phyloP scores from a whole-genome alignment of 805 yeast genomes.

The Saccharomycopsis capsularis region DNA sequence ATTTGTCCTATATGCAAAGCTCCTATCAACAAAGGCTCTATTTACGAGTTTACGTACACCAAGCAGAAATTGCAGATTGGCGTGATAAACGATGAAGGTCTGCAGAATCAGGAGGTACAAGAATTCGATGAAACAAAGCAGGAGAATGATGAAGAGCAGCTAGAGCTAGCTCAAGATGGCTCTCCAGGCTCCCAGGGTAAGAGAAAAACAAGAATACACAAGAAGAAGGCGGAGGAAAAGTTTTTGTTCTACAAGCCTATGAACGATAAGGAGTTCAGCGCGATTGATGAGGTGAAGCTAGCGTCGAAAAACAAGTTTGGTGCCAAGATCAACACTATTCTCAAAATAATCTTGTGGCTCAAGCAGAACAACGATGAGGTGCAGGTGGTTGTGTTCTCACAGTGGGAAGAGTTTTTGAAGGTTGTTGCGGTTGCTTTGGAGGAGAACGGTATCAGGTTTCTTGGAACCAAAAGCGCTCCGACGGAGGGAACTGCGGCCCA shows the following conservation, averaged over 20 bases:
- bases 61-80: slow-evolving; percentile 46
- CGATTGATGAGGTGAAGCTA: slow-evolving; percentile 39
- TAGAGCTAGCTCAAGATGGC: slow-evolving; percentile 16
- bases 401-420: slow-evolving; percentile 71
- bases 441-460: slow-evolving; percentile 46
- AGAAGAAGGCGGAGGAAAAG: slow-evolving; percentile 14
- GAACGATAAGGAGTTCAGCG: slow-evolving; percentile 35
- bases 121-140: not conserved
- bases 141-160: slow-evolving; percentile 12
- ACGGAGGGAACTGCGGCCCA: not conserved
- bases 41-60: slow-evolving; percentile 64
- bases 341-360: slow-evolving; percentile 63
- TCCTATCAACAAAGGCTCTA: slow-evolving; percentile 39
- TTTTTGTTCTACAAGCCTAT: slow-evolving; percentile 30
- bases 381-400: slow-evolving; percentile 85
- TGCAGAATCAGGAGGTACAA: too few relatives aligned
- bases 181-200: not conserved
- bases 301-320: slow-evolving; percentile 50
- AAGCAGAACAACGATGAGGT: slow-evolving; percentile 36
- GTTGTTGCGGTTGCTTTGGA: slow-evolving; percentile 61
- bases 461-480: slow-evolving; percentile 37
- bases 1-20: slow-evolving; percentile 82
- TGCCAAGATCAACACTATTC: slow-evolving; percentile 77
- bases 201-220: slow-evolving; percentile 6
- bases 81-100: slow-evolving; percentile 30